Evolutionary conservation across 257 asterid species (phyloP), one percentile per base, ranked within the genome.

Genomic region (Eucommia ulmoides): DNA sequence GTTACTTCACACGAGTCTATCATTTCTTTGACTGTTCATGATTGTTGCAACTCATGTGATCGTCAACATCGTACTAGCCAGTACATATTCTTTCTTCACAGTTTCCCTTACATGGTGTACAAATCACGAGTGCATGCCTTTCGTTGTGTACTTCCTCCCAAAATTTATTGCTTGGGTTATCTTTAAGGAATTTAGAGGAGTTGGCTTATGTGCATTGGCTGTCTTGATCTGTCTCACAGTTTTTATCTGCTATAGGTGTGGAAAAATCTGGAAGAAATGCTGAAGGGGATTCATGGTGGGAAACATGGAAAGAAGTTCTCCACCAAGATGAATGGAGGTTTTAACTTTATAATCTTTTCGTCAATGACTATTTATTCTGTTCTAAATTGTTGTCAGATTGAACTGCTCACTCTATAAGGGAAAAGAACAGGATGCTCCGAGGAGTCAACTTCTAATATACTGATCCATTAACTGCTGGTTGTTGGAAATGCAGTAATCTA

Each of bases 211-310:
- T n/a, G n/a, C n/a, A n/a, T n/a, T n/a, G n/a, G n/a, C n/a, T n/a
- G n/a, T n/a, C n/a, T n/a, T n/a, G n/a, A n/a, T n/a, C n/a, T n/a
- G n/a, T n/a, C n/a, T n/a, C n/a, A n/a, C n/a, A n/a, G n/a, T n/a
- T n/a, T n/a, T n/a, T n/a, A n/a, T n/a, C n/a, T n/a, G 26, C 23
- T 22, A 1, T 65, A 91, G 99, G 99, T 64, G 99, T 91, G 10
- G 99, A 91, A 71, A 91, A 91, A 77, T 91, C 99, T 7, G 99
- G 99, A 49, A 79, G 69, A 65, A 91, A 91, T 74, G 80, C 74
- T 21, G 97, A 79, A 66, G 99, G 97, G 44, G 99, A 91, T 66
- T 75, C 94, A 44, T 91, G 99, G 99, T 91, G 99, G 97, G 99
- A 91, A 71, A 91, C 99, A 3, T 91, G 99, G 99, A 74, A 84